phyloP scores from a whole-genome alignment of 2,329 filamentous ascomycete genomes.

The Colletotrichum sp. region DNA sequence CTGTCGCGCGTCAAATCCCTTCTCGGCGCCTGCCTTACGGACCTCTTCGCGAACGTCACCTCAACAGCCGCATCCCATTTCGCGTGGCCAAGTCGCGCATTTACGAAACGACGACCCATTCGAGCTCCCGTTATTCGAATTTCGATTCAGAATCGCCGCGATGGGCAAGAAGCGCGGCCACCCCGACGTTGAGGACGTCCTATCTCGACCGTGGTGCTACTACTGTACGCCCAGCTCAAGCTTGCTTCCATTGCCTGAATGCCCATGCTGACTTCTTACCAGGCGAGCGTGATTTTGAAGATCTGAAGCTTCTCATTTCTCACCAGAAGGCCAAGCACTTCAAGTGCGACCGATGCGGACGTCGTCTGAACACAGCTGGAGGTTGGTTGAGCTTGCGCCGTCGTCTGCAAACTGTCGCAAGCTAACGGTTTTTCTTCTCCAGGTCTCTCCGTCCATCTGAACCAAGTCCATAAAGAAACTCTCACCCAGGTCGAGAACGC shows the following conservation, averaged over 20 bases:
- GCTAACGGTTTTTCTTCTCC: constrained; percentile 19
- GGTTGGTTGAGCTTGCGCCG: constrained; percentile 57
- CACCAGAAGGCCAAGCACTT: constrained; percentile 99
- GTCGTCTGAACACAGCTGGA: constrained; percentile 91
- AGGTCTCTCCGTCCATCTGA: constrained; percentile 97
- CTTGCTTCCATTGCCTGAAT: not conserved
- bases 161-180: constrained; percentile 91
- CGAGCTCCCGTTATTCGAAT: not conserved
- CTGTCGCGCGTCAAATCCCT: constrained; percentile 19
- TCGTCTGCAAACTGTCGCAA: not conserved
- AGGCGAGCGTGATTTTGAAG: constrained; percentile 96
- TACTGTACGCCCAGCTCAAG: constrained; percentile 68
- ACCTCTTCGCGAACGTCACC: not conserved
- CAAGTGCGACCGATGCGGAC: constrained; percentile 90
- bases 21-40: not conserved
- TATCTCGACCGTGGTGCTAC: constrained; percentile 93
- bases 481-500: constrained; percentile 90
- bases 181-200: constrained; percentile 86
- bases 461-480: constrained; percentile 96
- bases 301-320: constrained; percentile 93
- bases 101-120: not conserved
- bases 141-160: constrained; percentile 2
- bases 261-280: constrained; percentile 25
- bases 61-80: not conserved
- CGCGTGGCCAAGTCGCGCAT: not conserved